Base-by-base conservation (phyloP, 73 alveolate genomes). In the Blepharisma japonicum region DNA sequence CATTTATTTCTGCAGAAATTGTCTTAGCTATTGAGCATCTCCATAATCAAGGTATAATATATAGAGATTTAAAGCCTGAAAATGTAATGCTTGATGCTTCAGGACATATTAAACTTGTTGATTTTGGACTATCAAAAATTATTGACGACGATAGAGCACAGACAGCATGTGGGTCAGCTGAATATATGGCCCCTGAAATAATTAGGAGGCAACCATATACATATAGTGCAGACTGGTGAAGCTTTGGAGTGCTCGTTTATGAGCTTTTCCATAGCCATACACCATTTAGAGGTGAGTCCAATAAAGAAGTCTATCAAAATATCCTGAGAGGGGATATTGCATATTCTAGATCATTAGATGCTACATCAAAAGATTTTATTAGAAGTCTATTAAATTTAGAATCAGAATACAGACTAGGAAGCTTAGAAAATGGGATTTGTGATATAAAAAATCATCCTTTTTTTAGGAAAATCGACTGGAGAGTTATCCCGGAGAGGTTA, bases 41-140 rank as follows among this genome's bases (percentile, higher is more conserved):
- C 18, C 79, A 68, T 20, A 7, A 25, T 23, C 6, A 25, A 5
- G 55, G 39, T 14, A 68, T 78, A 0, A 32, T 78, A 6, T 68
- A 68, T 78, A n/a, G 86, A 23, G 86, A 78, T 38, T n/a, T 78
- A 9, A 78, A 78, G 54, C 86, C 86, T 67, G 86, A 78, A 48
- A 78, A 78, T 55, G 32, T 78, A 25, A 45, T 78, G 82, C 7
- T 78, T 5, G 53, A 56, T 27, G 32, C 68, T 11, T 11, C 11
- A 21, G 70, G 68, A 7, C 67, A 78, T 32, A 42, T 68, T 6
- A 78, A 78, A 49, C 49, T 78, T 7, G 76, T 68, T 4, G 86
- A 78, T 72, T 78, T 78, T 45, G 86, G 86, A 11, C 71, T 78
- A 3, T 45, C 86, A 27, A 78, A 68, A 47, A 32, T 6, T 4